phyloP scores from a whole-genome alignment of 176 grass and related monocot species.

The Raddia guianensis region DNA sequence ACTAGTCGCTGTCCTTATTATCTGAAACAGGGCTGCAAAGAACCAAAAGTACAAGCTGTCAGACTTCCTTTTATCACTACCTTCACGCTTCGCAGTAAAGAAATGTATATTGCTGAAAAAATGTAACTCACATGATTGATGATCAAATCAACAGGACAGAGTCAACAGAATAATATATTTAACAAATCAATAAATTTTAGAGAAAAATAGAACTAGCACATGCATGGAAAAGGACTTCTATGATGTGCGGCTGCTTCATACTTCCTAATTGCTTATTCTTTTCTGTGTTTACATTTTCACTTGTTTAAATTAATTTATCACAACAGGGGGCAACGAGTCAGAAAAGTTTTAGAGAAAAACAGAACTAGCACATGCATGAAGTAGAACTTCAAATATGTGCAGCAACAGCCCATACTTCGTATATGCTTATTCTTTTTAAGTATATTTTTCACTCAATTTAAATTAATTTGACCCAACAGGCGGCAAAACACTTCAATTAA shows the following conservation, averaged over 20 bases:
- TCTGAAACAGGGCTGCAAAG: slow-evolving; percentile 69
- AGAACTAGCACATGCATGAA: not conserved
- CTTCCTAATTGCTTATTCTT: not conserved
- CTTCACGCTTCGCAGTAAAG: not conserved
- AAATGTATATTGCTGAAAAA: not conserved
- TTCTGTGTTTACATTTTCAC: too few relatives aligned
- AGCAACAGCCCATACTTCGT: not conserved
- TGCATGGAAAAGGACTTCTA: not conserved
- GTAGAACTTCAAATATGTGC: not conserved
- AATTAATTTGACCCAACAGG: not conserved
- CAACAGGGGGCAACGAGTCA: too few relatives aligned
- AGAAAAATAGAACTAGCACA: not conserved
- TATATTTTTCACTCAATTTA: not conserved
- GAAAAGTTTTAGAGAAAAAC: not conserved
- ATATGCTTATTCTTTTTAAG: not conserved
- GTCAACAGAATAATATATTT: not conserved
- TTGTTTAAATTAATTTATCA: too few relatives aligned
- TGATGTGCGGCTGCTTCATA: not conserved
- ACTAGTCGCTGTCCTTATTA: slow-evolving; percentile 61
- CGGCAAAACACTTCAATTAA: not conserved
- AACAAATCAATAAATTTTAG: not conserved
- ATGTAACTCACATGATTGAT: not conserved
- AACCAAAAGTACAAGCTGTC: not conserved
- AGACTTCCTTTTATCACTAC: slow-evolving; percentile 3
- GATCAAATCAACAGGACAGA: not conserved